phyloP scores from a whole-genome alignment of 1,139 yeast species.

The Yamadazyma jaroonii region DNA sequence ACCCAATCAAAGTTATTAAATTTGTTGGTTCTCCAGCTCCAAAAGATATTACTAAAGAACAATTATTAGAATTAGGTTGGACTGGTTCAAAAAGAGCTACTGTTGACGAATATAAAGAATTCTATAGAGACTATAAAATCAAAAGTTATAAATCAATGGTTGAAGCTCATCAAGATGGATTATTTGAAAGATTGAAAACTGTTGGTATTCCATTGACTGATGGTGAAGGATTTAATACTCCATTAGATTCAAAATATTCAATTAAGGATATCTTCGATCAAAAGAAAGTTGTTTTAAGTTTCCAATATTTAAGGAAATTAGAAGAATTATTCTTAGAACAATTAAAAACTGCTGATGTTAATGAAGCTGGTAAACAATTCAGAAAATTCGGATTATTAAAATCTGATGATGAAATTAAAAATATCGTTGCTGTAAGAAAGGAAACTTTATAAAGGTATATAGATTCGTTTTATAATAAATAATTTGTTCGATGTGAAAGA shows the following conservation, averaged over 20 bases:
- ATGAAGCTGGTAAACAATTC: conserved; percentile 47
- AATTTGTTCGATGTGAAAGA: background rate
- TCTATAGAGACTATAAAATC: conserved; percentile 63
- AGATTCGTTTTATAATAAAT: background rate
- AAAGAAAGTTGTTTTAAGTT: conserved; percentile 46
- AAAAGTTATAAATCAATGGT: conserved; percentile 75
- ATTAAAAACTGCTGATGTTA: conserved; percentile 29
- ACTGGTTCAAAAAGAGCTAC: conserved; percentile 81
- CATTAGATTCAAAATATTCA: conserved; percentile 32
- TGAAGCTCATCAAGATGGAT: conserved; percentile 73
- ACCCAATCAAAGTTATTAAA: conserved; percentile 52
- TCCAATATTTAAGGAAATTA: conserved; percentile 51
- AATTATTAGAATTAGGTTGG: conserved; percentile 78
- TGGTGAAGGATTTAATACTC: conserved; percentile 85
- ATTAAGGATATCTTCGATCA: conserved; percentile 26
- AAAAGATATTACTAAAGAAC: conserved; percentile 48
- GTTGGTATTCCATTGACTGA: conserved; percentile 62
- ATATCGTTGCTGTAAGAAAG: conserved; percentile 37
- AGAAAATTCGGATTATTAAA: conserved; percentile 63
- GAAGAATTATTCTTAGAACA: conserved; percentile 44
- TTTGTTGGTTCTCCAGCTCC: conserved; percentile 26
- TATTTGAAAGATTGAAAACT: conserved; percentile 54
- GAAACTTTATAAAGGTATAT: background rate
- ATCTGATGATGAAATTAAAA: conserved; percentile 40
- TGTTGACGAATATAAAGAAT: conserved; percentile 68